Conservation (phyloP, 441 rosid species). For the Raphanus hybrid region DNA sequence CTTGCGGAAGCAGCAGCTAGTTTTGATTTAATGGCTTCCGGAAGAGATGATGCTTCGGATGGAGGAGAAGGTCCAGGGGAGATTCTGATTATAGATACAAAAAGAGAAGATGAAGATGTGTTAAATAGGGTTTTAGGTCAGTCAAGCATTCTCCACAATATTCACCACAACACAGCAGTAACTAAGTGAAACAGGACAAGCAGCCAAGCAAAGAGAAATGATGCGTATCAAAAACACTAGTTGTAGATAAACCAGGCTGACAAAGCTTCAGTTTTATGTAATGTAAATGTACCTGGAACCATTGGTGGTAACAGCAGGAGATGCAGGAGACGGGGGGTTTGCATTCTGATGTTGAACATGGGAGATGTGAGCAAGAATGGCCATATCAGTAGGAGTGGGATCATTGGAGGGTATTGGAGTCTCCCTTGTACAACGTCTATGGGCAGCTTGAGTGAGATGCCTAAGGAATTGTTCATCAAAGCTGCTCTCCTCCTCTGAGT, state of each 20-base stretch:
- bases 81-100: constrained; percentile 42
- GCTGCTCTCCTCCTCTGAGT: constrained; percentile 45
- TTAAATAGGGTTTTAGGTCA: constrained; percentile 2
- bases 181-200: not conserved
- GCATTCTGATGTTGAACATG: constrained; percentile 30
- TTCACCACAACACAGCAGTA: not conserved
- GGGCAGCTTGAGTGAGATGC: constrained; percentile 66
- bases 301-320: constrained; percentile 47
- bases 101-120: constrained; percentile 10
- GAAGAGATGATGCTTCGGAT: constrained; percentile 59
- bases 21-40: constrained; percentile 78
- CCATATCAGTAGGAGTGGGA: constrained; percentile 36
- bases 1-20: constrained; percentile 75
- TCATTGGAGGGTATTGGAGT: constrained; percentile 51
- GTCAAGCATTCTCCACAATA: not conserved
- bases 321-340: constrained; percentile 43
- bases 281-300: constrained; percentile 54
- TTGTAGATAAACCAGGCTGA: not conserved
- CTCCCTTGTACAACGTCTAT: constrained; percentile 68
- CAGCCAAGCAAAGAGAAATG: not conserved
- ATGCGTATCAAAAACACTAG: not conserved
- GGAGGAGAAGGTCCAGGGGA: constrained; percentile 41
- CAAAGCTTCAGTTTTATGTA: not conserved
- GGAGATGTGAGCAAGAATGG: constrained; percentile 21
- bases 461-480: constrained; percentile 72